A percentile compares a stretch with the other conserved stretches of the same genome.
Conservation (phyloP, 306 rosid species). For the Cucumis hystrix region DNA sequence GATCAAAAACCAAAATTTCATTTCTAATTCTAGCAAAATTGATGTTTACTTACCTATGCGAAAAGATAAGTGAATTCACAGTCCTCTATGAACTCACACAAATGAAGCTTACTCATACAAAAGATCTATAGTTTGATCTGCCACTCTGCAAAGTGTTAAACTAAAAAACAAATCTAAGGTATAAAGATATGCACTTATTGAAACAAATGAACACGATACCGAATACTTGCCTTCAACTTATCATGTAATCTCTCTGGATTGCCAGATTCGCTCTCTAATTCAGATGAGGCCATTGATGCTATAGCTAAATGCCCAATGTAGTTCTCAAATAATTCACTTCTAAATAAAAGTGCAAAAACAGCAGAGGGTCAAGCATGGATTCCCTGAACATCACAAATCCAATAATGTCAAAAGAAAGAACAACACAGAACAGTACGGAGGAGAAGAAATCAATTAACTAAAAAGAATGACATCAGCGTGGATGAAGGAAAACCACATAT, state of each 20-base stretch:
- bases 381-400: conserved; percentile 41
- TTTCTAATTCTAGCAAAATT: no score
- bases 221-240: conserved; percentile 68
- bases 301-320: conserved; percentile 82
- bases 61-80: no score
- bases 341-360: conserved; percentile 75
- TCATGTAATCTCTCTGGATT: no score
- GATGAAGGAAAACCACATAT: not conserved
- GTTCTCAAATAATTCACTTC: conserved; percentile 90
- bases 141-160: not conserved
- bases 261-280: conserved; percentile 36
- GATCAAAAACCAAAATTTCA: no score
- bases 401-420: not conserved
- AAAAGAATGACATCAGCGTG: not conserved
- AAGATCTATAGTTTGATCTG: not conserved
- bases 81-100: no score
- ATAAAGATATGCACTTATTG: not conserved
- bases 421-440: not conserved
- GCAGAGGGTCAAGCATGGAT: conserved; percentile 82
- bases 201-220: not conserved
- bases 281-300: conserved; percentile 89
- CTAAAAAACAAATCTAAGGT: not conserved
- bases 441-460: not conserved
- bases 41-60: no score
- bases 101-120: no score